A percentile compares a stretch with the other conserved stretches of the same genome.
These are phyloP conservation scores for Kewa caespitosa DNA, from an alignment of 179 eudicot species.

Conservation along the genomic window DNA sequence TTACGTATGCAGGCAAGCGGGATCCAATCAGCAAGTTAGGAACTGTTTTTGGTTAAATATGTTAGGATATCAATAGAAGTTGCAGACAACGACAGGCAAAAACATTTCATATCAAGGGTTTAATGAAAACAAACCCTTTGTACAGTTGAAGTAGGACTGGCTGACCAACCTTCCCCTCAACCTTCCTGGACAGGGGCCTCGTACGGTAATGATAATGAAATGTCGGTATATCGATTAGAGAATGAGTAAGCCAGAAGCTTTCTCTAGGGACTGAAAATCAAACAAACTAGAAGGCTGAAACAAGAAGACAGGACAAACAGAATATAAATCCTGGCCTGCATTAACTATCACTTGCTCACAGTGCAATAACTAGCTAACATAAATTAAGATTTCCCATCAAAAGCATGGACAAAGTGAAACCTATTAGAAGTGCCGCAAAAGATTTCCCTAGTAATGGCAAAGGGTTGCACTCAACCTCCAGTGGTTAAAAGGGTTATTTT, in stretches of 20 bases:
- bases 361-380: constrained; percentile 6
- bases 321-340: not conserved
- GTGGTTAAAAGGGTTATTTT: not conserved
- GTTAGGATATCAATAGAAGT: not conserved
- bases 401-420: constrained; percentile 3
- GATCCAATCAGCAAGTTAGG: too few relatives aligned
- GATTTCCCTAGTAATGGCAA: not conserved
- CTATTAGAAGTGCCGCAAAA: not conserved
- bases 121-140: too few relatives aligned
- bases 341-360: not conserved
- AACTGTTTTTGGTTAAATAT: not conserved
- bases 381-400: not conserved
- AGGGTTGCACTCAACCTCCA: constrained; percentile 8
- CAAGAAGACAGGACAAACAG: not conserved
- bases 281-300: not conserved
- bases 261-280: not conserved
- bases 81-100: not conserved
- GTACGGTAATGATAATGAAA: not conserved
- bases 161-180: not conserved
- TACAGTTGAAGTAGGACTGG: too few relatives aligned
- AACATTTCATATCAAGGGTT: not conserved
- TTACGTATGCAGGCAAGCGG: too few relatives aligned
- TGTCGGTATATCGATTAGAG: too few relatives aligned
- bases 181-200: not conserved
- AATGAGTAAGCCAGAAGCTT: too few relatives aligned